Base-by-base conservation (phyloP, 2,329 filamentous ascomycete genomes). In the Teratosphaeria viscida region DNA sequence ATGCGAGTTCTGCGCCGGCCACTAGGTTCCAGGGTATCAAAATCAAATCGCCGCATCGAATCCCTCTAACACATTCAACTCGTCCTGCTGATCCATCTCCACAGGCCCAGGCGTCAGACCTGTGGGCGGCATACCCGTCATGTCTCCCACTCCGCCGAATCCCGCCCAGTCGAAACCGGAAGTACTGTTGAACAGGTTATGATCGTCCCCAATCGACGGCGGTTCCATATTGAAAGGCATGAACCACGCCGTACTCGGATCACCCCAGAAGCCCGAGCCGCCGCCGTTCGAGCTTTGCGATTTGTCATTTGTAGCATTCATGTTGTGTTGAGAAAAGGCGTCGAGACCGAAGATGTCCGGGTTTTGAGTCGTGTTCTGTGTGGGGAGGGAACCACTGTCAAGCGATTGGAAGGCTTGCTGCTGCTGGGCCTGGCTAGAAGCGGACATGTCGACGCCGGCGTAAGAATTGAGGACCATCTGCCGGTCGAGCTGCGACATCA, bases 191-290 rank as follows among this genome's bases (percentile, higher is more conserved):
- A 71, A 70, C 27, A 70, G 49, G 54, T 66, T 67, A 53, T 64
- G 65, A 53, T 77, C 76, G 5, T 76, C 74, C 1, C 71, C 74
- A 19, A 71, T 62, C 1, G 65, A 67, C 0, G 88, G 85, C 23
- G 90, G 89, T 60, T 94, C 89, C 74, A 95, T 85, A 70, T 95
- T 95, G 74, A 96, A 95, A 1, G 92, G 90, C 78, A 95, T 85
- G 73, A 95, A 95, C 89, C 92, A 97, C 5, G 88, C 89, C 57
- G 86, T 87, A 54, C 74, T 76, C 0, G 76, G 75, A 60, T 79
- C 76, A 61, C 67, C 66, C 64, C 67, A 71, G 61, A 66, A 67
- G 35, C 65, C 67, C 23, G 58, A 61, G 69, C 23, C 61, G 61
- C 29, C 56, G 52, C 29, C 56, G 52, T 54, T 57, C 37, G 56